Evolutionary conservation across 192 early-diverging fungal genomes (phyloP).

Genomic region (Entomortierella lignicola): DNA sequence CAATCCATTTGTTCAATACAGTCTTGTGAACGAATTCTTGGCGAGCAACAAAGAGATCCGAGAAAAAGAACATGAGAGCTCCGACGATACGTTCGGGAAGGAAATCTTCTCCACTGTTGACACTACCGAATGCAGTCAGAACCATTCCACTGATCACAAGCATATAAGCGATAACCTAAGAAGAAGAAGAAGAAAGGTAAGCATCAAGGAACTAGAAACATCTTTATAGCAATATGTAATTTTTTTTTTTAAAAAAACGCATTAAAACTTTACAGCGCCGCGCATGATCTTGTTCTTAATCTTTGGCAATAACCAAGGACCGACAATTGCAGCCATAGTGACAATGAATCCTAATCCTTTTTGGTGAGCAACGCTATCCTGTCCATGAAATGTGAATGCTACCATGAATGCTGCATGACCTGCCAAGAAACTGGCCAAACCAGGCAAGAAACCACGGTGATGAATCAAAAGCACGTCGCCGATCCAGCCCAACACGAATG

Average conservation of each 20-base stretch:
- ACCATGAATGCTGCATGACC: constrained; percentile 50
- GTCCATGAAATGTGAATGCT: constrained; percentile 49
- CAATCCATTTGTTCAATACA: constrained; percentile 44
- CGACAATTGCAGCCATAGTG: constrained; percentile 26
- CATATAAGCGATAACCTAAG: constrained; percentile 40
- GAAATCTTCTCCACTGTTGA: constrained; percentile 18
- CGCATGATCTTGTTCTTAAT: constrained; percentile 53
- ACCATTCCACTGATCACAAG: constrained; percentile 47
- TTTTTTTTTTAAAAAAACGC: background rate
- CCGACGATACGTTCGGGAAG: constrained; percentile 40
- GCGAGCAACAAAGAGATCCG: constrained; percentile 44
- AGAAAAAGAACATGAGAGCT: constrained; percentile 46
- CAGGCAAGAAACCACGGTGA: constrained; percentile 36
- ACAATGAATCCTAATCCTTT: constrained; percentile 26
- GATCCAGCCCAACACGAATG: constrained; percentile 33
- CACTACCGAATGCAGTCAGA: constrained; percentile 34
- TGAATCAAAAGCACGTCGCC: constrained; percentile 47
- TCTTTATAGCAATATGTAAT: background rate
- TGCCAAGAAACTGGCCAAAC: constrained; percentile 37
- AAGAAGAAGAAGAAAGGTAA: background rate
- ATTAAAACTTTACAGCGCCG: constrained; percentile 28
- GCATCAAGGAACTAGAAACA: background rate
- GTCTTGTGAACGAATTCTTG: constrained; percentile 47
- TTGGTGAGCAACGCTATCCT: constrained; percentile 19
- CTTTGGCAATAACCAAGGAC: constrained; percentile 51